Base-by-base conservation (phyloP, 1,284 basidiomycete species). In the Heterobasidion occidentale region DNA sequence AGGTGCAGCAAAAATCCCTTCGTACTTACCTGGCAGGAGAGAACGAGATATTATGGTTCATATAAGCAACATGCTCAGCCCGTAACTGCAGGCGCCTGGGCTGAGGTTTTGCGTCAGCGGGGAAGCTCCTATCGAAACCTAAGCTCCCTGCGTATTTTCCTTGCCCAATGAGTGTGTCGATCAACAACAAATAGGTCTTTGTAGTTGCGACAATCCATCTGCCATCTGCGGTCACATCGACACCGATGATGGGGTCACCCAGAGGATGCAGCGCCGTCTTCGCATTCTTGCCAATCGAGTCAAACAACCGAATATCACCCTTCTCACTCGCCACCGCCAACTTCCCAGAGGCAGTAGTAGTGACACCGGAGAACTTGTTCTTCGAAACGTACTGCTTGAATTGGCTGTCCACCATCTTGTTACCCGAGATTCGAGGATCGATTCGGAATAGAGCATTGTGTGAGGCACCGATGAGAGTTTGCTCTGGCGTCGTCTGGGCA, bases 251-350 rank as follows among this genome's bases (percentile, higher is more conserved):
- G 46, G 96, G 93, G 71, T 98, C 94, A 34, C 97, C 95, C 34
- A 98, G 79, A 36, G 94, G 92, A 33, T 96, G 94, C 51, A 99
- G 75, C n/a, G 94, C 94, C 19, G 97, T 99, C 83, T 99, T 99
- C 38, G 97, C 97, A 65, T 94, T 99, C 82, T 98, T 99, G 51
- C 97, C 97, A 62, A 99, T 92, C 54, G 87, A 79, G 70, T 99
- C 97, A 65, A 96, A 99, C 54, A 99, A 75, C 50, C 96, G 81
- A 61, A 99, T 91, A 69, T 99, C 97, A 59, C 97, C 97, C 75
- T 98, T 99, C 73, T 94, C 90, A 64, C 91, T 94, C 14, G 92
- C 94, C 3, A 99, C 90, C 1, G 94, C 97, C 54, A 99, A 77
- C 68, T 90, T 88, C 27, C 97, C 96, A 9, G 75, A 72, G 42